Conservation (phyloP, 768 basidiomycete genomes). For the Cystobasidiopsis lactophilus region DNA sequence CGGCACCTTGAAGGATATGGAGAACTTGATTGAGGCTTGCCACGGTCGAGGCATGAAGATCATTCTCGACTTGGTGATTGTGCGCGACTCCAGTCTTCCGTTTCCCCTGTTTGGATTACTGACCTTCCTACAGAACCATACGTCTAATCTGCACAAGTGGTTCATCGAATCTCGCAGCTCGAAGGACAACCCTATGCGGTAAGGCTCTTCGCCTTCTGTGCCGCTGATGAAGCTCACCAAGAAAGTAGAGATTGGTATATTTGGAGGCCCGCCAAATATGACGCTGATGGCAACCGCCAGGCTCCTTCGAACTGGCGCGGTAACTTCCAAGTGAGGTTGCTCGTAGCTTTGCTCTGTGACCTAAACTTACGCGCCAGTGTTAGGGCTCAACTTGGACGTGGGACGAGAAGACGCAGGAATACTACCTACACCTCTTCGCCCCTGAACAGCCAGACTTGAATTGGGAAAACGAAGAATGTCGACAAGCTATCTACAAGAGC, state of each 20-base stretch:
- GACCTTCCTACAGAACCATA: conserved; percentile 31
- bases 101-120: too few species aligned
- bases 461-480: conserved; percentile 38
- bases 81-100: not conserved
- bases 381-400: conserved; percentile 54
- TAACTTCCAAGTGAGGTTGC: too few species aligned
- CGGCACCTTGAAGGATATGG: conserved; percentile 35
- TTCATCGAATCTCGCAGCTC: conserved; percentile 39
- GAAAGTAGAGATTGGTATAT: conserved; percentile 67
- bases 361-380: too few species aligned
- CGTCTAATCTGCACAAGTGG: conserved; percentile 47
- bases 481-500: not conserved
- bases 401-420: conserved; percentile 42
- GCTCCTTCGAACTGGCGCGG: conserved; percentile 49
- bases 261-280: conserved; percentile 41
- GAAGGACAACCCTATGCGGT: conserved; percentile 36
- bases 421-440: conserved; percentile 48
- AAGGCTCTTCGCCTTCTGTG: too few species aligned
- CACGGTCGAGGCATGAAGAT: conserved; percentile 49
- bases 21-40: conserved; percentile 23
- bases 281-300: conserved; percentile 33
- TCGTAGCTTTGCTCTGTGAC: too few species aligned
- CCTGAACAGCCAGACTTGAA: conserved; percentile 53
- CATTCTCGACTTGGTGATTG: conserved; percentile 50
- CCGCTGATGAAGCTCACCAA: too few species aligned